These are phyloP conservation scores for Botrytis tulipae DNA, from an alignment of 2,329 filamentous ascomycete genomes.

Conservation along the genomic window DNA sequence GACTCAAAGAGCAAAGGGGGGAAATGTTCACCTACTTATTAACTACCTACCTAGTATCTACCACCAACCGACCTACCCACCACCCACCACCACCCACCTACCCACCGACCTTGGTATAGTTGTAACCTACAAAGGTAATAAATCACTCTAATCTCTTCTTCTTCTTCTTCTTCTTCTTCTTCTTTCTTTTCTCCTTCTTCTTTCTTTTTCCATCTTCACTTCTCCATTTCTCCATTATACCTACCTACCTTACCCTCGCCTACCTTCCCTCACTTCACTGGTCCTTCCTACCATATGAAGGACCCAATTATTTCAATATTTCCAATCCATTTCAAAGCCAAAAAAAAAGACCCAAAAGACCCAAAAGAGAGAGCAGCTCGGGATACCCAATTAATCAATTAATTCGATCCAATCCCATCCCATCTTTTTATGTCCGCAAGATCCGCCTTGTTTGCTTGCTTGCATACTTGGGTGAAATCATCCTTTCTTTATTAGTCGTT, in stretches of 20 bases:
- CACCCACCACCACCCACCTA: too few relatives aligned
- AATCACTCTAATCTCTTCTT: background rate
- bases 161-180: background rate
- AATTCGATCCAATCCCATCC: background rate
- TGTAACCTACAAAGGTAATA: background rate
- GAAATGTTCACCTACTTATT: background rate
- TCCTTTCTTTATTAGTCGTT: background rate
- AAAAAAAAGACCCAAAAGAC: background rate
- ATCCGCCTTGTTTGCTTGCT: background rate
- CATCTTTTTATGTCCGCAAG: background rate
- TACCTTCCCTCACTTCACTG: background rate
- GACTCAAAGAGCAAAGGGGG: background rate
- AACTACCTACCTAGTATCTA: too few relatives aligned
- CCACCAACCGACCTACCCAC: background rate
- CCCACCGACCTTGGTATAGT: background rate
- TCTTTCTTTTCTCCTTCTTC: background rate
- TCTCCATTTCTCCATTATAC: background rate
- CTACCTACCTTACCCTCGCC: too few relatives aligned
- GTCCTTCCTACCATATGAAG: background rate
- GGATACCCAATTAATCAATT: slow-evolving; percentile 9
- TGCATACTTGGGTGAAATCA: background rate
- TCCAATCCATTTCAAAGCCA: background rate
- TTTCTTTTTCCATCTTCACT: background rate
- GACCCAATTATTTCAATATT: background rate
- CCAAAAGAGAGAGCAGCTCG: background rate